Evolutionary conservation across 805 yeast genomes (phyloP).

Genomic region (Candida yuanshanica): DNA sequence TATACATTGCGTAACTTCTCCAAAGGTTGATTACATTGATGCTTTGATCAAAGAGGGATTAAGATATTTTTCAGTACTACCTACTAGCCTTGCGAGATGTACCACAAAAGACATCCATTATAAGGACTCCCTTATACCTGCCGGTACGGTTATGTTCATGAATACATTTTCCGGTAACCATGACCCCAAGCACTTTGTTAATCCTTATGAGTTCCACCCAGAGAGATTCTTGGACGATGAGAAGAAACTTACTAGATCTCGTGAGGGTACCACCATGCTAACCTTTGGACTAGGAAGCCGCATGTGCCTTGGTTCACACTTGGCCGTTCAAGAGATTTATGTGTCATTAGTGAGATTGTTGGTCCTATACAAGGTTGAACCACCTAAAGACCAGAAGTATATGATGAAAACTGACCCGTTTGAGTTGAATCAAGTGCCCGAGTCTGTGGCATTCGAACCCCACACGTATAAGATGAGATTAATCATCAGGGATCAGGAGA

Average conservation of each 20-base stretch:
- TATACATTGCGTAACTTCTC: constrained; percentile 23
- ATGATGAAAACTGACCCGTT: constrained; percentile 48
- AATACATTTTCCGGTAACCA: constrained; percentile 70
- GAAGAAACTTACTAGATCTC: constrained; percentile 9
- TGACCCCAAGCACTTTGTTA: constrained; percentile 38
- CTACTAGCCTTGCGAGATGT: constrained; percentile 58
- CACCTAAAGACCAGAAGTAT: constrained; percentile 29
- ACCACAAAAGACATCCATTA: constrained; percentile 47
- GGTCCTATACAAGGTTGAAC: constrained; percentile 42
- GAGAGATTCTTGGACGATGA: constrained; percentile 42
- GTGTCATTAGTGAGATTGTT: constrained; percentile 48
- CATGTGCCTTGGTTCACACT: constrained; percentile 63
- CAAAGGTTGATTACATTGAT: constrained; percentile 41
- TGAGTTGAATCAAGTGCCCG: constrained; percentile 43
- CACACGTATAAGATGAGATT: constrained; percentile 32
- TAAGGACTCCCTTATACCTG: constrained; percentile 41
- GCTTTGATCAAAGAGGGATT: constrained; percentile 62
- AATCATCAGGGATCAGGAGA: constrained; percentile 23
- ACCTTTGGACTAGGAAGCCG: constrained; percentile 70
- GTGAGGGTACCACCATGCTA: constrained; percentile 28
- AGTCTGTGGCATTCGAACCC: constrained; percentile 62
- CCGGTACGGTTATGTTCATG: constrained; percentile 52
- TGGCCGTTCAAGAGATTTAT: constrained; percentile 64
- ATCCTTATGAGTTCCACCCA: constrained; percentile 46
- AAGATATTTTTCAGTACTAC: constrained; percentile 59